Percentiles rank a stretch among this genome's conserved stretches.
phyloP scores from a whole-genome alignment of 2,329 filamentous ascomycete species.

The Aspergillus fumigatiaffinis region DNA sequence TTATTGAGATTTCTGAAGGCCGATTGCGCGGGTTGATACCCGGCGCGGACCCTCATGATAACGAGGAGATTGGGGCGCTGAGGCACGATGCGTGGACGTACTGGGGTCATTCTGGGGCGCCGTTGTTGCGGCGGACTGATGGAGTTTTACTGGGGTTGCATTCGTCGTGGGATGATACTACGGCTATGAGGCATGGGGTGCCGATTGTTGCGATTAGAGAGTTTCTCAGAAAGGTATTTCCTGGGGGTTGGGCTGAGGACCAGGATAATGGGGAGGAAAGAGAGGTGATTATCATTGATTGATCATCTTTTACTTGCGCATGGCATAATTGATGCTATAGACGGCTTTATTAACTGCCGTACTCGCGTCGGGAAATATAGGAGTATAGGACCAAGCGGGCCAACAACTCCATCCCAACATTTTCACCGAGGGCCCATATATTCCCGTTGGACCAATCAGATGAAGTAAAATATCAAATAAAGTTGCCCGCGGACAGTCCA shows the following conservation, averaged over 20 bases:
- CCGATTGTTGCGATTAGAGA: slow-evolving; percentile 42
- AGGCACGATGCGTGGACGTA: slow-evolving; percentile 57
- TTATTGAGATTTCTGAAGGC: slow-evolving; percentile 4
- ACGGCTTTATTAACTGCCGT: too few species aligned
- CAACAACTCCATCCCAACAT: not conserved
- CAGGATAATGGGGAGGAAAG: too few species aligned
- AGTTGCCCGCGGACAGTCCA: not conserved
- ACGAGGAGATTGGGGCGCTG: slow-evolving; percentile 50
- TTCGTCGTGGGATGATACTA: slow-evolving; percentile 53
- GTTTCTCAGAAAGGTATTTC: slow-evolving; percentile 30
- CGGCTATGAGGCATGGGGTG: slow-evolving; percentile 49
- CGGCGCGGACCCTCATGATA: slow-evolving; percentile 46
- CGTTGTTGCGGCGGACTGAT: slow-evolving; percentile 39
- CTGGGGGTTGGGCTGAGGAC: too few species aligned
- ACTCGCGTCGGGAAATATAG: not conserved
- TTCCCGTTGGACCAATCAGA: not conserved
- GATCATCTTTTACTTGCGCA: not conserved
- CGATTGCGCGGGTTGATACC: not conserved
- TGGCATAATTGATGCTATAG: not conserved
- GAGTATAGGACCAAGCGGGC: not conserved
- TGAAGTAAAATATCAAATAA: not conserved
- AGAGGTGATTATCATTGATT: not conserved
- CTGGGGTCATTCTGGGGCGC: slow-evolving; percentile 54
- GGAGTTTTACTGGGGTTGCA: slow-evolving; percentile 49
- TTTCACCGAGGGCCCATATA: not conserved